Evolutionary conservation across 2,329 filamentous ascomycete genomes (phyloP), one percentile per base, ranked within the genome.

Genomic region (Chaetomium strumarium): DNA sequence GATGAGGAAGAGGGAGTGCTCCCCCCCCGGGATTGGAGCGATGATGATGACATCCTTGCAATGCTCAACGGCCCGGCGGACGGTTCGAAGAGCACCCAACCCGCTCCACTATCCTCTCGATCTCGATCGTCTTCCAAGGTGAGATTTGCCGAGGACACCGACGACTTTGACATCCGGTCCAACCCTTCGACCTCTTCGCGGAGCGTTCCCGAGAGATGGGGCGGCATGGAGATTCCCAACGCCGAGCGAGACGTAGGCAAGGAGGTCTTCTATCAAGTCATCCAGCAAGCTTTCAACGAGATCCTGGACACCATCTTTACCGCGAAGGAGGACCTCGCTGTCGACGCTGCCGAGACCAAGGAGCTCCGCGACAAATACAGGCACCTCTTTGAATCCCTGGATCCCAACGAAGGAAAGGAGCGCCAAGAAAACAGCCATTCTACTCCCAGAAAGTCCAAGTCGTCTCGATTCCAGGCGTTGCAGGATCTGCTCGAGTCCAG

Each of bases 231-330:
- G 48, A 84, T 95, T 14, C 86, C 88, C 1, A 83, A 88, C 59
- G 84, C 86, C 1, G 90, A 96, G 67, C 80, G 79, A 54, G 90
- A 96, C 66, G 84, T 89, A 6, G 90, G 89, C 36, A 89, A 86
- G 60, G 90, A 97, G 65, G 86, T 96, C 4, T 73, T 97, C 1
- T 96, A 95, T 64, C 88, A 96, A 66, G 84, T 95, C 31, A 90
- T 89, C 0, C 90, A 96, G 67, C 87, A 96, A 68, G 87, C 90
- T 0, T 89, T 96, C 71, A 96, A 97, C 63, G 90, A 97, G 69
- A 75, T 97, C 2, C 79, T 99, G 0, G 89, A 97, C 64, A 79
- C 84, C 1, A 76, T 99, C 0, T 99, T 99, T 72, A 86, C 86
- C 60, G 75, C 79, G 5, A 85, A 86, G 58, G 92, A 97, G 67